phyloP scores from a whole-genome alignment of 2,329 filamentous ascomycete species.

The Xylariaceae sp. region DNA sequence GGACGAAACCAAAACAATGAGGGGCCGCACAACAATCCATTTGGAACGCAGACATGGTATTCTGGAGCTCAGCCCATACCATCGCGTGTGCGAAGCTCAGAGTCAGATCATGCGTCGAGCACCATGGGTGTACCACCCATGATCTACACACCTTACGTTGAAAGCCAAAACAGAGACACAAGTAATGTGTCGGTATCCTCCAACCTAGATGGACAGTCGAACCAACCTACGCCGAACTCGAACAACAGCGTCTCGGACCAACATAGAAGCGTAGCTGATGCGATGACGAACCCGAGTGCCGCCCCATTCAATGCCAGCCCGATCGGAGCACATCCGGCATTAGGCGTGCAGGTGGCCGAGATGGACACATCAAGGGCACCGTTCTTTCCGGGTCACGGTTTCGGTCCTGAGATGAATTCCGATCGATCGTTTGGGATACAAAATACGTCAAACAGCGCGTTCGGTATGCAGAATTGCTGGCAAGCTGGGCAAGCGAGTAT shows the following conservation, averaged over 20 bases:
- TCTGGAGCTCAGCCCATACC: conserved; percentile 38
- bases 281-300: conserved; percentile 36
- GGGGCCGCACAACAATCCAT: conserved; percentile 5
- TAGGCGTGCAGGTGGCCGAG: conserved; percentile 34
- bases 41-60: conserved; percentile 33
- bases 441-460: conserved; percentile 37
- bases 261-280: conserved; percentile 27
- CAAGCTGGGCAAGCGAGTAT: conserved; percentile 41
- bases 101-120: conserved; percentile 15
- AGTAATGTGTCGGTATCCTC: conserved; percentile 47
- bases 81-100: conserved; percentile 23
- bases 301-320: conserved; percentile 51
- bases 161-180: conserved; percentile 39
- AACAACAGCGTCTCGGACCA: conserved; percentile 45
- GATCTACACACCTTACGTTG: conserved; percentile 34
- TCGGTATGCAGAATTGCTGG: conserved; percentile 44
- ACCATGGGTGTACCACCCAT: conserved; percentile 11
- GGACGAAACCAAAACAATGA: conserved; percentile 15
- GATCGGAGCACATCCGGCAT: conserved; percentile 40
- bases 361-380: conserved; percentile 35
- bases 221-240: conserved; percentile 56
- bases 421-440: conserved; percentile 34
- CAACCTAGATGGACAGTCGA: conserved; percentile 45
- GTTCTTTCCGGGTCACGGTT: conserved; percentile 40
- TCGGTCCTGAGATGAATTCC: conserved; percentile 34